These are phyloP conservation scores for Cryptococcus jaspeensis DNA, from an alignment of 1,284 basidiomycete species.

Conservation along the genomic window DNA sequence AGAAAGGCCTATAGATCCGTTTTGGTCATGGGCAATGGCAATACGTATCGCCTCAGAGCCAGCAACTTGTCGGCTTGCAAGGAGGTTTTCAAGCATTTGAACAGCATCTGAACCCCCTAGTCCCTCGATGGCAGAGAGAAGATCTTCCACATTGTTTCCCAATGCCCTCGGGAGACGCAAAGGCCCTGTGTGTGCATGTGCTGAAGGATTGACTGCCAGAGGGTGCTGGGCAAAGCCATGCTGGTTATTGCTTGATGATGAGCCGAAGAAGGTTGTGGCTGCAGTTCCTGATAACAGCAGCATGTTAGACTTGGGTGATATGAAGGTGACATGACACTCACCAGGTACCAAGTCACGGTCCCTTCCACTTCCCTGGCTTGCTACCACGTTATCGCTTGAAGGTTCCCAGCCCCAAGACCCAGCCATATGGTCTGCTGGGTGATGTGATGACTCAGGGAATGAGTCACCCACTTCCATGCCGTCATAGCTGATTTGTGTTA, in stretches of 20 bases:
- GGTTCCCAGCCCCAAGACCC: conserved; percentile 40
- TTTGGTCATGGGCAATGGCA: conserved; percentile 31
- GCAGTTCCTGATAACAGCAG: too few species aligned
- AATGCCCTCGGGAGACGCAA: conserved; percentile 40
- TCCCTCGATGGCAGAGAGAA: conserved; percentile 76
- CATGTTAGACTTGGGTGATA: too few species aligned
- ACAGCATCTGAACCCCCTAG: conserved; percentile 77
- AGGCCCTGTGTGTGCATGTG: conserved; percentile 41
- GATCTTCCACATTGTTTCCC: conserved; percentile 11
- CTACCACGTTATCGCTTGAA: background rate
- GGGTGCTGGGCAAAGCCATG: conserved; percentile 65
- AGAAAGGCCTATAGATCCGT: conserved; percentile 33
- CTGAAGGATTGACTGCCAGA: conserved; percentile 65
- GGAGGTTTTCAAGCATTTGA: conserved; percentile 78
- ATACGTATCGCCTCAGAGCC: conserved; percentile 35
- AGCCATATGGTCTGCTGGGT: background rate
- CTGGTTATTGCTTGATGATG: too few species aligned
- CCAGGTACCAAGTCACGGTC: too few species aligned
- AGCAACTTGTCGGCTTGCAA: conserved; percentile 21
- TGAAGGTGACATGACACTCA: too few species aligned
- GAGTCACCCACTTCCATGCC: conserved; percentile 25
- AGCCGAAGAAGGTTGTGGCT: too few species aligned
- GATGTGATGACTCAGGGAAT: conserved; percentile 1
- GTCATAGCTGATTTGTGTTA: conserved; percentile 17
- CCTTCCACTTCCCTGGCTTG: too few species aligned